A percentile compares a stretch with the other conserved stretches of the same genome.
Conservation (phyloP, 108 stramenopile species). For the Cyclostephanos invisitatus region DNA sequence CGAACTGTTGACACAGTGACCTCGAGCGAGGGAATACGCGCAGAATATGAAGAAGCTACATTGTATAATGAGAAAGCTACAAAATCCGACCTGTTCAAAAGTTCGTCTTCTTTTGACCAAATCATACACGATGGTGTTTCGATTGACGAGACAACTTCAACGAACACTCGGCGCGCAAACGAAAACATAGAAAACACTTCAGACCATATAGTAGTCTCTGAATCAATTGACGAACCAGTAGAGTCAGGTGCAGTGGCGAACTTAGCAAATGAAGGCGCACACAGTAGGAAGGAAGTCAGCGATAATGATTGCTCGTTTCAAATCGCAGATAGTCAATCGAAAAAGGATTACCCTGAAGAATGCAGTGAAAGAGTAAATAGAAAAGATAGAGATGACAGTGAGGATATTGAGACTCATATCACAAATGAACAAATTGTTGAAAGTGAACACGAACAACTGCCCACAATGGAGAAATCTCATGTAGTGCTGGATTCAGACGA, state of each 20-base stretch:
- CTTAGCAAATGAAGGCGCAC: not conserved
- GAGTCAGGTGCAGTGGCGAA: not conserved
- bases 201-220: not conserved
- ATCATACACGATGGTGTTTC: not conserved
- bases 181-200: not conserved
- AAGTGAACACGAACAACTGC: not conserved
- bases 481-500: slow-evolving; percentile 12
- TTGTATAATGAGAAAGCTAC: not conserved
- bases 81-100: not conserved
- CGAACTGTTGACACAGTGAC: not conserved
- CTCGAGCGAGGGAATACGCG: not conserved
- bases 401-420: not conserved
- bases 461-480: not conserved
- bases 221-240: not conserved
- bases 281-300: not conserved
- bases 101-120: not conserved
- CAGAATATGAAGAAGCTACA: not conserved
- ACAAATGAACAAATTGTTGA: not conserved
- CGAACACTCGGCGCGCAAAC: not conserved
- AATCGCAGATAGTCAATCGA: not conserved
- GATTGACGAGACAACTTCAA: slow-evolving; percentile 4
- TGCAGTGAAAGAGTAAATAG: not conserved
- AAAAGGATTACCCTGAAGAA: not conserved
- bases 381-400: not conserved
- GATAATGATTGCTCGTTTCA: not conserved